Evolutionary conservation across 495 filamentous ascomycete genomes (phyloP), one percentile per base, ranked within the genome.

Genomic region (Echria macrotheca): DNA sequence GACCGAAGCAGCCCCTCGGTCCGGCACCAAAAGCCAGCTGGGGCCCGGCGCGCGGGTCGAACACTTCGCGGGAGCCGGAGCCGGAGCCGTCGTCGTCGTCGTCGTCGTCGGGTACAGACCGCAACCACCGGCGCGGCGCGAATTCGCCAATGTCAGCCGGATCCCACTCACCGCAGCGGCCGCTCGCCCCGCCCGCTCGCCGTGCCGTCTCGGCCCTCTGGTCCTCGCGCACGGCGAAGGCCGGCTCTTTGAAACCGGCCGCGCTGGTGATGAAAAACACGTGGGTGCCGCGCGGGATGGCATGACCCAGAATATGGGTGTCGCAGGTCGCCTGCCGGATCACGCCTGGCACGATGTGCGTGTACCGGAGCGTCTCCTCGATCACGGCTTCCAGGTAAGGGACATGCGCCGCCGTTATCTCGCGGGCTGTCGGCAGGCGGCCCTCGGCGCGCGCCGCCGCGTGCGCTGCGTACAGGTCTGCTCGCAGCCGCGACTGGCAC

Each of bases 1-100:
- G 45, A 1, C 69, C 68, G 10, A 50, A 70, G 40, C 70, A 73
- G 9, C 49, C 56, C 15, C 70, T 29, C 1, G 55, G 41, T 3
- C 69, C 69, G 0, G 58, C 26, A 2, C 61, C 55, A 37, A 70
- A 72, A 1, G 47, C 44, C 39, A 70, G 8, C 41, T 55, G 37
- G 2, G 66, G 71, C 1, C 60, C 66, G 1, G 60, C 58, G 2
- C 19, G 11, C 1, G 53, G 31, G 52, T 74, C 62, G 35, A 63
- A 70, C 18, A 44, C 57, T n/a, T 15, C 21, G 3, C 23, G 7
- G n/a, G n/a, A n/a, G n/a, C n/a, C n/a, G n/a, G n/a, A n/a, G n/a
- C n/a, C n/a, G n/a, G n/a, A n/a, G n/a, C n/a, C n/a, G n/a, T n/a
- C n/a, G n/a, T n/a, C n/a, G n/a, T n/a, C n/a, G n/a, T n/a, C n/a